Conservation (phyloP, 306 rosid genomes). For the Mimosa pudica region DNA sequence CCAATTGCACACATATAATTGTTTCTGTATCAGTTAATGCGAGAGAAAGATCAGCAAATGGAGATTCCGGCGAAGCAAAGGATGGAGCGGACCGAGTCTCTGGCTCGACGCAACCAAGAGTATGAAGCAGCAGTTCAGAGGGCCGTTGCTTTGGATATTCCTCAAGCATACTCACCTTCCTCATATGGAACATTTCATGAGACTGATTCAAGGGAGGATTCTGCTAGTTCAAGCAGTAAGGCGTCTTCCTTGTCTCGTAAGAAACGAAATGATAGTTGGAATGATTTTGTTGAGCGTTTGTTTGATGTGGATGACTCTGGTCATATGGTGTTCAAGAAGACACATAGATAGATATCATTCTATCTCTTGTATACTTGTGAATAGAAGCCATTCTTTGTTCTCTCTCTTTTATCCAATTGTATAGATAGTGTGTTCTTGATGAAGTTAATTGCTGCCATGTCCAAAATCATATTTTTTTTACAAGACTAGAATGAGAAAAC, state of each 20-base stretch:
- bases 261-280: conserved; percentile 66
- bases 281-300: conserved; percentile 66
- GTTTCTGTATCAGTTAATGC: conserved; percentile 64
- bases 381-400: not conserved
- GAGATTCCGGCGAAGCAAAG: conserved; percentile 70
- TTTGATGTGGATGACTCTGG: conserved; percentile 80
- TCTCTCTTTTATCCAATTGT: not conserved
- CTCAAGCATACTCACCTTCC: conserved; percentile 64
- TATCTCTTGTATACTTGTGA: not conserved
- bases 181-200: conserved; percentile 80
- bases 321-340: conserved; percentile 73
- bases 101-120: conserved; percentile 69
- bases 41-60: conserved; percentile 56
- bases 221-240: conserved; percentile 46
- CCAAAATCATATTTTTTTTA: too few species aligned
- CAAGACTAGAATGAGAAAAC: not conserved
- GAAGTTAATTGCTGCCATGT: not conserved
- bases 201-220: conserved; percentile 58
- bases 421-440: not conserved
- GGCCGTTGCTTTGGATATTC: conserved; percentile 76
- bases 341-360: conserved; percentile 16
- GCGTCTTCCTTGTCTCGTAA: conserved; percentile 33
- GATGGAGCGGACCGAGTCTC: conserved; percentile 67
- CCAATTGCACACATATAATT: conserved; percentile 3
- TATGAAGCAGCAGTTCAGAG: conserved; percentile 77